Conservation (phyloP, 2,329 filamentous ascomycete genomes). For the Ophiocordyceps camponoti-floridani region DNA sequence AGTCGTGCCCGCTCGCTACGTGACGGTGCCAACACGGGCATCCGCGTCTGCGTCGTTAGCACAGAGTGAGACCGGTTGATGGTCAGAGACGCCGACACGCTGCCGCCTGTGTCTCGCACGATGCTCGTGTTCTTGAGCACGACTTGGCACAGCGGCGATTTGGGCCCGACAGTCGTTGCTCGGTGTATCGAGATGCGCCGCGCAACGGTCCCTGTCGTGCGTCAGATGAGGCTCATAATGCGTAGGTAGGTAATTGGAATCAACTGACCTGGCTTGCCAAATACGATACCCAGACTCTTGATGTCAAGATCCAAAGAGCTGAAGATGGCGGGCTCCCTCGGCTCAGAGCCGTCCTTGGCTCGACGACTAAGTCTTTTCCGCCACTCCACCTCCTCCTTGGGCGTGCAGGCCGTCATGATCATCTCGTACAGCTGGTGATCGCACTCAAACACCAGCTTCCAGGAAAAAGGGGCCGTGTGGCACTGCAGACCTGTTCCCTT, state of each 20-base stretch:
- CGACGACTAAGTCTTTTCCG: constrained; percentile 42
- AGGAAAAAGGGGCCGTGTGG: constrained; percentile 70
- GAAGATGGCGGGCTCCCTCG: constrained; percentile 30
- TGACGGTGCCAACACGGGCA: constrained; percentile 56
- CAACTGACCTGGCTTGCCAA: constrained; percentile 47
- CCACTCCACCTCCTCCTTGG: constrained; percentile 68
- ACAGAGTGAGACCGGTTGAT: constrained; percentile 69
- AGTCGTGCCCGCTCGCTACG: constrained; percentile 61
- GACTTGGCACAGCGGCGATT: constrained; percentile 52
- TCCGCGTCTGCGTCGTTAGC: constrained; percentile 44
- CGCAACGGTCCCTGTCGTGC: constrained; percentile 34
- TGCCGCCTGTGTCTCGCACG: constrained; percentile 33
- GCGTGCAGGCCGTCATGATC: constrained; percentile 71
- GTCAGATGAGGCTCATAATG: not conserved
- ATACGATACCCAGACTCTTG: constrained; percentile 56
- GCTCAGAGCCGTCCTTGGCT: constrained; percentile 27
- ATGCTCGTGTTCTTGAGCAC: constrained; percentile 74
- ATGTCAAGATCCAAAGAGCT: constrained; percentile 53
- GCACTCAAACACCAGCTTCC: constrained; percentile 78
- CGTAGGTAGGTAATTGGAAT: no score
- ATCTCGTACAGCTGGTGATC: constrained; percentile 65
- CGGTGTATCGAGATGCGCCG: constrained; percentile 63
- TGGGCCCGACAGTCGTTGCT: constrained; percentile 54
- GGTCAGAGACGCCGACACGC: constrained; percentile 23
- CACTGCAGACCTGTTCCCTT: constrained; percentile 56